Conservation (phyloP, 768 basidiomycete species). For the Mycena maculata region DNA sequence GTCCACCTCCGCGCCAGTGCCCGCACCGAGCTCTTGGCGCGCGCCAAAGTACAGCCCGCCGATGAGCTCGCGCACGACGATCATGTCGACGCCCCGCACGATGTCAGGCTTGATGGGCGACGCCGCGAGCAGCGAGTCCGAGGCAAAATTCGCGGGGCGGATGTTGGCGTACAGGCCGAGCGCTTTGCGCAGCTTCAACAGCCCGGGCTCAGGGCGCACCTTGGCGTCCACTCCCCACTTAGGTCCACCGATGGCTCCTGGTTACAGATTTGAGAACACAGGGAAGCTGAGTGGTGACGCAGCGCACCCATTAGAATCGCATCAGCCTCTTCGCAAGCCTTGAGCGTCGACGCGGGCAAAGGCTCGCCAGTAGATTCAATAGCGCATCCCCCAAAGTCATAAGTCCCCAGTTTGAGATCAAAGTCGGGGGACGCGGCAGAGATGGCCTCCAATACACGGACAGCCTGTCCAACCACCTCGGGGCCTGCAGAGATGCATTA, state of each 20-base stretch:
- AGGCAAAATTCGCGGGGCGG: slow-evolving; percentile 94
- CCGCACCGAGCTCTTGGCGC: slow-evolving; percentile 85
- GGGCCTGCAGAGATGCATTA: slow-evolving; percentile 66
- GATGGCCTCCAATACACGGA: slow-evolving; percentile 82
- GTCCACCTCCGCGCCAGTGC: slow-evolving; percentile 61
- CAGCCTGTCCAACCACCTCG: slow-evolving; percentile 88
- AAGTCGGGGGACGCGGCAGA: slow-evolving; percentile 71
- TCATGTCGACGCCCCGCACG: slow-evolving; percentile 88
- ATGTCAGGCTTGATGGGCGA: slow-evolving; percentile 91
- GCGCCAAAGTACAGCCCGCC: slow-evolving; percentile 96
- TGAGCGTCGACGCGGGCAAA: slow-evolving; percentile 84
- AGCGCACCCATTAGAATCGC: slow-evolving; percentile 92
- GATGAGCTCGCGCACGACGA: slow-evolving; percentile 96
- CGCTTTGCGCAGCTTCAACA: slow-evolving; percentile 88
- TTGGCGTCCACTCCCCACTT: slow-evolving; percentile 95
- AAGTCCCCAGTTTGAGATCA: slow-evolving; percentile 77
- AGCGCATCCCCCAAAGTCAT: slow-evolving; percentile 92
- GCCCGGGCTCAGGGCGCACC: slow-evolving; percentile 92
- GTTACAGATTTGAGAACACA: not conserved
- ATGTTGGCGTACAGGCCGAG: slow-evolving; percentile 98
- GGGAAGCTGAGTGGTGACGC: not conserved
- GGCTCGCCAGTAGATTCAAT: slow-evolving; percentile 92
- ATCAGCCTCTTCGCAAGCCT: slow-evolving; percentile 93
- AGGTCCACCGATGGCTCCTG: slow-evolving; percentile 98
- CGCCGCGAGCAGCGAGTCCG: slow-evolving; percentile 86